Percentiles rank a stretch among this genome's conserved stretches.
Conservation (phyloP, 2,329 filamentous ascomycete genomes). For the Fusarium neocosmosporiellum region DNA sequence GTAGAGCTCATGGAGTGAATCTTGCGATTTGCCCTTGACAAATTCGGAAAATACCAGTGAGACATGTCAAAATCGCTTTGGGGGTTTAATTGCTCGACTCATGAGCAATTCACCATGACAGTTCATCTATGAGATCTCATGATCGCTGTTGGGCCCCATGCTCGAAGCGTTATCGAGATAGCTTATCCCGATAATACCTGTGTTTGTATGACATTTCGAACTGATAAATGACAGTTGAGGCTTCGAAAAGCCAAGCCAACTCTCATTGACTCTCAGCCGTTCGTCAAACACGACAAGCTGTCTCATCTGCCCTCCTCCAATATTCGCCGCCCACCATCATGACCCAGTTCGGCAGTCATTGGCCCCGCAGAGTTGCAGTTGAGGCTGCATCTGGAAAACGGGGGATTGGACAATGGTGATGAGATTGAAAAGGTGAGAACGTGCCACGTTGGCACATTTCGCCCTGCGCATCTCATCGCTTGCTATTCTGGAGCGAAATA, state of each 20-base stretch:
- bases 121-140: background rate
- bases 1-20: background rate
- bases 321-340: background rate
- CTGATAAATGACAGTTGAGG: background rate
- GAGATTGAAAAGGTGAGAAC: background rate
- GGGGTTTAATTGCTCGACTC: background rate
- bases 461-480: background rate
- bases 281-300: background rate
- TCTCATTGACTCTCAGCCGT: background rate
- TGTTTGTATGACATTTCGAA: background rate
- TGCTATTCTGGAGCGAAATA: background rate
- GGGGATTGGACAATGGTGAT: background rate
- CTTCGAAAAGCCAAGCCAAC: background rate
- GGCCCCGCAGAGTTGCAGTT: background rate
- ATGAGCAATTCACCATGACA: background rate
- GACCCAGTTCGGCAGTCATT: background rate
- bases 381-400: background rate
- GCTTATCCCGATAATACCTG: background rate
- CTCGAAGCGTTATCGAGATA: background rate
- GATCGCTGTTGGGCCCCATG: background rate
- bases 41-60: background rate
- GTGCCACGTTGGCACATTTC: conserved; percentile 9
- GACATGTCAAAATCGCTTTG: background rate
- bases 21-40: background rate
- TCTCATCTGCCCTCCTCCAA: background rate